Evolutionary conservation across 2,329 filamentous ascomycete genomes (phyloP).

Genomic region (Canariomyces notabilis): DNA sequence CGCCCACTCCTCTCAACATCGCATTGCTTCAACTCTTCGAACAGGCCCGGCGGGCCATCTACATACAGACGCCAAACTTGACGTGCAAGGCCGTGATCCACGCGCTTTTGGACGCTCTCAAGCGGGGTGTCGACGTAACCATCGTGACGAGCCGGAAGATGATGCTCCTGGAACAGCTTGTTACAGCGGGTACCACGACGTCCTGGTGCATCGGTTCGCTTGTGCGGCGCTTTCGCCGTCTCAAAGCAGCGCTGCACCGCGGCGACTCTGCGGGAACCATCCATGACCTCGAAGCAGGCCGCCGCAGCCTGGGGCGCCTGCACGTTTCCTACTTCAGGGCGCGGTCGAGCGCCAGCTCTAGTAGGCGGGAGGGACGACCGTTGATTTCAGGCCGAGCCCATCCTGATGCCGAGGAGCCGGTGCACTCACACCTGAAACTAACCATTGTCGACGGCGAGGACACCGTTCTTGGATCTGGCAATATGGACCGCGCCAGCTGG

Average conservation of each 20-base stretch:
- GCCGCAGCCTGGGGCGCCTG: conserved; percentile 43
- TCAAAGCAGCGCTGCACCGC: conserved; percentile 7
- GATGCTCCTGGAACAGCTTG: conserved; percentile 76
- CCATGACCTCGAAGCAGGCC: conserved; percentile 40
- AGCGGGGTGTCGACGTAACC: conserved; percentile 61
- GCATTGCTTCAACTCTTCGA: conserved; percentile 58
- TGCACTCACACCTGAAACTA: conserved; percentile 73
- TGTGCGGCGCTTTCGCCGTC: conserved; percentile 41
- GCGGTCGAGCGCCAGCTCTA: conserved; percentile 13
- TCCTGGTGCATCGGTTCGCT: conserved; percentile 57
- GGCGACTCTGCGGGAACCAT: background rate
- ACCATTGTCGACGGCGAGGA: conserved; percentile 65
- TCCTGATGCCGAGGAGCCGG: conserved; percentile 50
- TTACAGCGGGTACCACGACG: conserved; percentile 72
- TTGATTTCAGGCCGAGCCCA: conserved; percentile 4
- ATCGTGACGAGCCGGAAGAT: conserved; percentile 63
- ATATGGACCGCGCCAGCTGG: conserved; percentile 82
- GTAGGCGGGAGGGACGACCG: conserved; percentile 23
- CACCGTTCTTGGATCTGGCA: conserved; percentile 70
- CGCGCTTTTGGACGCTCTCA: conserved; percentile 55
- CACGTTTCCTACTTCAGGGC: conserved; percentile 55
- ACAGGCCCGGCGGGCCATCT: conserved; percentile 54
- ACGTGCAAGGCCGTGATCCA: conserved; percentile 62
- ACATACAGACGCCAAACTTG: conserved; percentile 72
- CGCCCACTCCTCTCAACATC: conserved; percentile 62